phyloP scores from a whole-genome alignment of 2,329 filamentous ascomycete species.

The Fusarium sp. region DNA sequence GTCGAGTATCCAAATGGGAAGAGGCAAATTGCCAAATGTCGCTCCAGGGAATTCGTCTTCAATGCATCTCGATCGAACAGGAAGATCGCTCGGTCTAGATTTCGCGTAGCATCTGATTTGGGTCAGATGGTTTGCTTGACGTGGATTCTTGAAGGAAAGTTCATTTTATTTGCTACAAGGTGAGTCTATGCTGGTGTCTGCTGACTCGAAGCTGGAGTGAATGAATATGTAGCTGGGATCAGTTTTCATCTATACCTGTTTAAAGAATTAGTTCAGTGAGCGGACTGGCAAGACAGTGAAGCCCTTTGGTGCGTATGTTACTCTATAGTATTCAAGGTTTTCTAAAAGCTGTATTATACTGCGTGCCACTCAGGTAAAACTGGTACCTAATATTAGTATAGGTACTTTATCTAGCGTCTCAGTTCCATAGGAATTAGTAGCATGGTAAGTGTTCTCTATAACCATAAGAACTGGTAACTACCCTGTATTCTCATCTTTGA shows the following conservation, averaged over 20 bases:
- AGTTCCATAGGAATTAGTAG: background rate
- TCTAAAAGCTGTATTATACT: background rate
- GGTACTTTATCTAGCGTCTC: background rate
- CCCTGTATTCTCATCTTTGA: background rate
- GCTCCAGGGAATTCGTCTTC: background rate
- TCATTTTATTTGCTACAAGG: background rate
- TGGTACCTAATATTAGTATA: background rate
- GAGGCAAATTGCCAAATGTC: conserved; percentile 20
- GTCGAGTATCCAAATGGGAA: background rate
- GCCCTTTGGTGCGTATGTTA: background rate
- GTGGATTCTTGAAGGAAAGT: background rate
- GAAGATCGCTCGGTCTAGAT: background rate
- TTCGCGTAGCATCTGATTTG: background rate
- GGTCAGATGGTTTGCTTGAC: background rate
- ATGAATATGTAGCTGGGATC: too few species aligned
- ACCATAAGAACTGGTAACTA: background rate
- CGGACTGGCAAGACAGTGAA: background rate
- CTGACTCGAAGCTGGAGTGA: background rate
- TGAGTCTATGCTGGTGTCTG: background rate
- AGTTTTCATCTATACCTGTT: too few species aligned
- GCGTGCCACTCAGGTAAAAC: background rate
- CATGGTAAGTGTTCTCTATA: background rate
- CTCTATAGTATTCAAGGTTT: background rate
- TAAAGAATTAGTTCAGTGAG: too few species aligned
- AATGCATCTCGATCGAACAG: background rate